Evolutionary conservation across 1,139 yeast species (phyloP), one percentile per base, ranked within the genome.

Genomic region (Magnusiomyces paraingens): DNA sequence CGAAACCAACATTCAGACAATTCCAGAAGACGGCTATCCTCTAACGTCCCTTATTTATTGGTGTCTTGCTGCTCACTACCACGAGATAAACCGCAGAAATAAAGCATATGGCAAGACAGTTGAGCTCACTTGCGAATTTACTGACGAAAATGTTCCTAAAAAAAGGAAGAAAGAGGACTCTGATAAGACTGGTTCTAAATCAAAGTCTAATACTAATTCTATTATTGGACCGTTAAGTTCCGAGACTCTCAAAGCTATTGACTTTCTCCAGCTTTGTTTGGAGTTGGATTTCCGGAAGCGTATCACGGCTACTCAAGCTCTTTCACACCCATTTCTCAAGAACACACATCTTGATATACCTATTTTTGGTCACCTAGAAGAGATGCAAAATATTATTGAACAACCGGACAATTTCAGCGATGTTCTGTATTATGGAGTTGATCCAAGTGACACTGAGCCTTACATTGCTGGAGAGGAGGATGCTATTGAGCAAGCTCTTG

Each of bases 271-370:
- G 58, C 72, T 72, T 8, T 77, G 84, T 60, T 72, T 86, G 64
- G 78, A 75, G 51, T 73, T 83, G 71, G 84, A 85, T 68, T 82
- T 81, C 15, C 62, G 69, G 35, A 75, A 78, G 54, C 73, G 94
- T 51, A 66, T 73, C 15, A 70, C 79, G 10, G 90, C 93, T 0
- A 72, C 71, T 47, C 79, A 80, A 49, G 79, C 84, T 2, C 69
- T 85, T 55, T 66, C 73, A 51, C 73, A 81, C 64, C 79, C 80
- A 15, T 84, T 82, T 61, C 82, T 84, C 64, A 64, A 53, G 32
- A 54, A 44, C 46, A 47, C 44, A 12, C 5, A 20, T 11, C 26
- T 50, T 10, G 54, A 49, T 29, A 46, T 51, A 12, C 54, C 54
- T 3, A 22, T 39, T 2, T 18, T 15, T 15, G 49, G 49, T 15